phyloP scores from a whole-genome alignment of 176 grass and related monocot genomes.

The Poa annua region DNA sequence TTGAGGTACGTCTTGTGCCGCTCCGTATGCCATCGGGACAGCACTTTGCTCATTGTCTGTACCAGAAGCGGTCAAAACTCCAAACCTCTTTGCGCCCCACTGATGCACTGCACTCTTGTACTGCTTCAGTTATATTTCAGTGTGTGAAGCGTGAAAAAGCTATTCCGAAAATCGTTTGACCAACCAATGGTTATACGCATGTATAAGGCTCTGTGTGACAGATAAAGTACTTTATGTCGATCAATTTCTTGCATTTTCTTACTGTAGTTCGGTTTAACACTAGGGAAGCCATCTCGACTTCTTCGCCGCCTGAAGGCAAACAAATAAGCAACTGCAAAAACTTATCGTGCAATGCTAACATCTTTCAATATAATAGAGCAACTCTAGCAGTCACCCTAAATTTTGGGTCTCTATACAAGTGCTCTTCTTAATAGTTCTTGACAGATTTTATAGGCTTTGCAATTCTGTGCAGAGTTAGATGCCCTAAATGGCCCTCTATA shows the following conservation, averaged over 20 bases:
- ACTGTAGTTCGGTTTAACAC: neutral
- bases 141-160: too few species aligned
- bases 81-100: constrained; percentile 23
- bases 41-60: constrained; percentile 15
- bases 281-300: constrained; percentile 7
- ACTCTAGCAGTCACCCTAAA: too few species aligned
- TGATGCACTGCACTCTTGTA: neutral
- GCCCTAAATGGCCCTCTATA: too few species aligned
- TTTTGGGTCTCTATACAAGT: too few species aligned
- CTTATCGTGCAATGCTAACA: constrained; percentile 2
- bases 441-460: too few species aligned
- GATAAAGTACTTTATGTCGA: too few species aligned
- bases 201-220: neutral
- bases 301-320: neutral
- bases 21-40: constrained; percentile 10
- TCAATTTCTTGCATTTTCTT: neutral
- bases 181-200: too few species aligned
- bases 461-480: too few species aligned
- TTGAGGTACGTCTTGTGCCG: constrained; percentile 27
- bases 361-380: neutral
- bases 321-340: constrained; percentile 4
- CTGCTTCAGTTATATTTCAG: too few species aligned
- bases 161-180: too few species aligned
- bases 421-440: too few species aligned
- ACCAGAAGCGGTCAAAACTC: constrained; percentile 19